phyloP scores from a whole-genome alignment of 2,329 filamentous ascomycete genomes.

The Cladosporium cucumerinum region DNA sequence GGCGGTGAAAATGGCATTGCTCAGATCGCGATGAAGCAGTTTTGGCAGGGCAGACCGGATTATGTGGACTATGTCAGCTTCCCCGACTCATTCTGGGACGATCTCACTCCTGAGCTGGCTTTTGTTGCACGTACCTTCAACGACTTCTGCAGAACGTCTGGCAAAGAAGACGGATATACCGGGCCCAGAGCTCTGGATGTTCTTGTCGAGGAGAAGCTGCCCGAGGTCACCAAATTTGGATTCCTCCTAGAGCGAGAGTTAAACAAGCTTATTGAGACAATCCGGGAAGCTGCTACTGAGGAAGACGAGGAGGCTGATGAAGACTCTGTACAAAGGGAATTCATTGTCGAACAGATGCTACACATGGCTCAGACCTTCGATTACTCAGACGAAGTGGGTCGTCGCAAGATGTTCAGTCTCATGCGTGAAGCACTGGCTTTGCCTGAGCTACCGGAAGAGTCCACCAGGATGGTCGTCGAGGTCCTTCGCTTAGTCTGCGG shows the following conservation, averaged over 20 bases:
- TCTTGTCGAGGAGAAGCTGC: slow-evolving; percentile 86
- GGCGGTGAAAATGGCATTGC: slow-evolving; percentile 87
- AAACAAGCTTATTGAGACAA: slow-evolving; percentile 61
- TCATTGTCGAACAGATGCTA: slow-evolving; percentile 90
- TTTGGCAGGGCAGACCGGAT: slow-evolving; percentile 90
- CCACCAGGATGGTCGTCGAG: slow-evolving; percentile 82
- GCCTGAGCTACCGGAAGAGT: slow-evolving; percentile 84
- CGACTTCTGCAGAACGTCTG: slow-evolving; percentile 77
- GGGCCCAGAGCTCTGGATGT: slow-evolving; percentile 71
- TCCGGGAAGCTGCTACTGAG: slow-evolving; percentile 54
- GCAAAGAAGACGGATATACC: slow-evolving; percentile 35
- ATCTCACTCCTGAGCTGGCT: slow-evolving; percentile 76
- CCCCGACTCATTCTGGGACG: slow-evolving; percentile 71
- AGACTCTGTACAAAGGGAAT: slow-evolving; percentile 85
- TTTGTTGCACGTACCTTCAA: slow-evolving; percentile 94
- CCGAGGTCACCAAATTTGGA: slow-evolving; percentile 86
- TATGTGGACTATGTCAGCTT: slow-evolving; percentile 71
- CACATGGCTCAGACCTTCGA: slow-evolving; percentile 89
- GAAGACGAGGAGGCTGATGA: slow-evolving; percentile 68
- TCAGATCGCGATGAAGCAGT: slow-evolving; percentile 88
- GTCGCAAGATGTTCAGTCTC: slow-evolving; percentile 91
- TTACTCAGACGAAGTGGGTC: slow-evolving; percentile 95
- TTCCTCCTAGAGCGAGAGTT: slow-evolving; percentile 83
- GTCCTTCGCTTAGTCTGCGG: slow-evolving; percentile 81
- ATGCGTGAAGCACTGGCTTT: slow-evolving; percentile 81